Percentiles rank a stretch among this genome's conserved stretches.
phyloP scores from a whole-genome alignment of 768 basidiomycete species.

The Pleurotus salmoneostramineus region DNA sequence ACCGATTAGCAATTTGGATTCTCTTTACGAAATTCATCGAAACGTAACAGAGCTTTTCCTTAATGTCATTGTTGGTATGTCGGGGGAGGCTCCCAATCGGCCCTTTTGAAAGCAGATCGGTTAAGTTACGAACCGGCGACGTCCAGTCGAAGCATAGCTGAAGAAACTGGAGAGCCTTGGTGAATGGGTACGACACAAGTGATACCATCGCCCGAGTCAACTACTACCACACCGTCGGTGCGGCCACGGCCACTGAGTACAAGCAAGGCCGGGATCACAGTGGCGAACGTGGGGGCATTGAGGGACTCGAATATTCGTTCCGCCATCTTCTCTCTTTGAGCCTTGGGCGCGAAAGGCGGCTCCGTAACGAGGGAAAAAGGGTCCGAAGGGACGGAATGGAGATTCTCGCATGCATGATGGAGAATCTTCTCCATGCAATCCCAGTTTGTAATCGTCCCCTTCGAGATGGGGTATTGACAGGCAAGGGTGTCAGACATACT shows the following conservation, averaged over 20 bases:
- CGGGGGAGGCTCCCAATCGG: slow-evolving; percentile 63
- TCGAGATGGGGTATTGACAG: slow-evolving; percentile 89
- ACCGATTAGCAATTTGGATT: slow-evolving; percentile 67
- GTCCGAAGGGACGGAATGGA: slow-evolving; percentile 68
- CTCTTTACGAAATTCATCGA: slow-evolving; percentile 77
- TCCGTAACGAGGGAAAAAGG: slow-evolving; percentile 68
- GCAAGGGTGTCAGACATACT: slow-evolving; percentile 94
- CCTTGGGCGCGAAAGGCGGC: slow-evolving; percentile 68
- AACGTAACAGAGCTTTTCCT: slow-evolving; percentile 76
- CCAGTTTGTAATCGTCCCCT: slow-evolving; percentile 96
- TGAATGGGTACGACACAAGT: slow-evolving; percentile 95
- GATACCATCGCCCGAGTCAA: slow-evolving; percentile 96
- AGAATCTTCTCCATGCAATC: slow-evolving; percentile 99
- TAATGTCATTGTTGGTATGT: slow-evolving; percentile 76
- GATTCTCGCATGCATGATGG: slow-evolving; percentile 71
- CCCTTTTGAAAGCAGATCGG: slow-evolving; percentile 63
- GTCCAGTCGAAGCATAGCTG: slow-evolving; percentile 90
- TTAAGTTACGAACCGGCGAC: slow-evolving; percentile 88
- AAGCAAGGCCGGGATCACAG: slow-evolving; percentile 75
- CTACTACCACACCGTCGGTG: slow-evolving; percentile 91
- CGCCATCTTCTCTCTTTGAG: slow-evolving; percentile 68
- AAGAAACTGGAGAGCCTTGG: slow-evolving; percentile 88
- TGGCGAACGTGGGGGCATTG: slow-evolving; percentile 69
- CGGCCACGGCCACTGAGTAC: slow-evolving; percentile 91
- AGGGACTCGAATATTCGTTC: slow-evolving; percentile 77